Percentiles rank a stretch among this genome's conserved stretches.
phyloP scores from a whole-genome alignment of 2,329 filamentous ascomycete genomes.

The Pezicula carpinea region DNA sequence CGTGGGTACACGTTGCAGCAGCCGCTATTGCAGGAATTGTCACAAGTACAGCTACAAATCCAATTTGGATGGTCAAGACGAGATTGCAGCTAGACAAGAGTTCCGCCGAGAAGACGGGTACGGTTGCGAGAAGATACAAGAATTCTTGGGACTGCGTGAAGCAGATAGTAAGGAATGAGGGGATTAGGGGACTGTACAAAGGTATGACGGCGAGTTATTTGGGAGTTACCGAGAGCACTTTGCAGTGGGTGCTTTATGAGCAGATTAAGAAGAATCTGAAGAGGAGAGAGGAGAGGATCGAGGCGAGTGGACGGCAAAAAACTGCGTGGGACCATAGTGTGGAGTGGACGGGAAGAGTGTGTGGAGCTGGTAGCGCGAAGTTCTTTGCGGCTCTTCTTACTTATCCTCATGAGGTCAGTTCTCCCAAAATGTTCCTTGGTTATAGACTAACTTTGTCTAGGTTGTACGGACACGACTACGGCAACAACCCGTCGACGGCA shows the following conservation, averaged over 20 bases:
- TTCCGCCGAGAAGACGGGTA: slow-evolving; percentile 54
- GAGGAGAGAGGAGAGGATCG: slow-evolving; percentile 54
- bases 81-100: slow-evolving; percentile 88
- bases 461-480: slow-evolving; percentile 80
- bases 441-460: slow-evolving; percentile 32
- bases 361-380: slow-evolving; percentile 79
- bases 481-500: slow-evolving; percentile 71
- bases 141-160: slow-evolving; percentile 85
- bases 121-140: slow-evolving; percentile 64
- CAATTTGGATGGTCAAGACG: slow-evolving; percentile 96
- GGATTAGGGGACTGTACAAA: slow-evolving; percentile 77
- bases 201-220: slow-evolving; percentile 89
- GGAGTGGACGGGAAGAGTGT: slow-evolving; percentile 73
- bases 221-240: slow-evolving; percentile 81
- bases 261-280: slow-evolving; percentile 77
- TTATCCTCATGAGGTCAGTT: slow-evolving; percentile 82
- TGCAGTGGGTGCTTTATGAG: slow-evolving; percentile 95
- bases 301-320: slow-evolving; percentile 54
- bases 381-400: slow-evolving; percentile 78
- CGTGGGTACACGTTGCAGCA: slow-evolving; percentile 73
- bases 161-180: slow-evolving; percentile 77
- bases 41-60: slow-evolving; percentile 88
- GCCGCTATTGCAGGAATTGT: slow-evolving; percentile 76
- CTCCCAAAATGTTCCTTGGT: background rate
- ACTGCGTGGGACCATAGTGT: slow-evolving; percentile 71